Evolutionary conservation across 768 basidiomycete genomes (phyloP).

Genomic region (Lactifluus volemus): DNA sequence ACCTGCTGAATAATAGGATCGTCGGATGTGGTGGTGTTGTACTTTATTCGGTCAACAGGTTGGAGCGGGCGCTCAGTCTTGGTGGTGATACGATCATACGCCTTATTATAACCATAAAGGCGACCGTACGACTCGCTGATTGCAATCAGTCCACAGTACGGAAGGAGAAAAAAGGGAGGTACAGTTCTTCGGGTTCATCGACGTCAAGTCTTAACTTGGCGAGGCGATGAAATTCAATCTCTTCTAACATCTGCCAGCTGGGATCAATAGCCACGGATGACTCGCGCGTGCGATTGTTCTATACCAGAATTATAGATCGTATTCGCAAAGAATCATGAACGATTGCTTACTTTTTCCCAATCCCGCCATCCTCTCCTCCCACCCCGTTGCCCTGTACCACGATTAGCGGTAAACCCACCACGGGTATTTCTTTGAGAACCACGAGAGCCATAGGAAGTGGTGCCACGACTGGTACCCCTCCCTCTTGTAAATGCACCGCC

Average conservation of each 20-base stretch:
- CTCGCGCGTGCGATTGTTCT: conserved; percentile 82
- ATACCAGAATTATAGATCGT: conserved; percentile 1
- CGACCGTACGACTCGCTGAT: conserved; percentile 79
- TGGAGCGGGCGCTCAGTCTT: conserved; percentile 88
- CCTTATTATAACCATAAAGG: conserved; percentile 86
- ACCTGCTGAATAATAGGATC: conserved; percentile 95
- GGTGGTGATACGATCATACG: conserved; percentile 92
- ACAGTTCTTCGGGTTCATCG: conserved; percentile 88
- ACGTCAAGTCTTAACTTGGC: conserved; percentile 90
- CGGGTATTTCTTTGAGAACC: conserved; percentile 38
- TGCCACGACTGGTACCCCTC: conserved; percentile 31
- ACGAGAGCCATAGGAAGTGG: conserved; percentile 34
- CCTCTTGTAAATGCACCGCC: conserved; percentile 58
- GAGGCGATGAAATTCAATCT: conserved; percentile 92
- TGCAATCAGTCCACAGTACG: not conserved
- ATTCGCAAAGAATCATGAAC: not conserved
- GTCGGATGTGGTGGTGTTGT: conserved; percentile 96
- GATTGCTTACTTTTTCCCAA: conserved; percentile 75
- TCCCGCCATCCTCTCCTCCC: conserved; percentile 80
- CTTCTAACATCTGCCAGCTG: conserved; percentile 93
- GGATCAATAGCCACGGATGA: conserved; percentile 89
- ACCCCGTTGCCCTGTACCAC: conserved; percentile 42
- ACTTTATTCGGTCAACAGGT: conserved; percentile 88
- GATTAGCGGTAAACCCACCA: conserved; percentile 31
- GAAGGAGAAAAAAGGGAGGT: conserved; percentile 5